Percentiles rank a stretch among this genome's conserved stretches.
phyloP scores from a whole-genome alignment of 139 green algal genomes.

The Closterium sp. region DNA sequence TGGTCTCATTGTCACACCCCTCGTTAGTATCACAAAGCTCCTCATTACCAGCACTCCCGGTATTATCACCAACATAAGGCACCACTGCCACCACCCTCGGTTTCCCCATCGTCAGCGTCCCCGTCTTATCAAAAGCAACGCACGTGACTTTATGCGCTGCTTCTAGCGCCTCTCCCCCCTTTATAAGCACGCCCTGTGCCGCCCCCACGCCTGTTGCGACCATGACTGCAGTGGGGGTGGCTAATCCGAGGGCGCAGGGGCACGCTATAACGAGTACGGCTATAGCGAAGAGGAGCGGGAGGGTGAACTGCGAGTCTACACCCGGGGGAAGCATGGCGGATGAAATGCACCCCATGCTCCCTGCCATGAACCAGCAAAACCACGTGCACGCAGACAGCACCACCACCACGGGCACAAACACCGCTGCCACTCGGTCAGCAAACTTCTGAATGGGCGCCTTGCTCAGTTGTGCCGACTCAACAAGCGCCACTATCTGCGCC shows the following conservation, averaged over 20 bases:
- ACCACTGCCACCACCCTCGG: constrained; percentile 59
- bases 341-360: constrained; percentile 55
- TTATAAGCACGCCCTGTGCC: constrained; percentile 89
- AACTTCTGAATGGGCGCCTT: constrained; percentile 88
- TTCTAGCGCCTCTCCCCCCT: constrained; percentile 81
- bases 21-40: constrained; percentile 18
- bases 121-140: constrained; percentile 97
- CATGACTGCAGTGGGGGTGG: constrained; percentile 98
- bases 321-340: constrained; percentile 74
- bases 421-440: constrained; percentile 31
- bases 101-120: constrained; percentile 82
- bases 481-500: constrained; percentile 88
- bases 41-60: constrained; percentile 18
- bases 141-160: constrained; percentile 58
- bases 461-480: constrained; percentile 88
- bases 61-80: neutral
- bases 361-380: constrained; percentile 75
- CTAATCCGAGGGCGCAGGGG: constrained; percentile 89
- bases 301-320: constrained; percentile 73
- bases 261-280: constrained; percentile 96
- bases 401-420: constrained; percentile 67
- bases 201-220: constrained; percentile 89
- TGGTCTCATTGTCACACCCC: neutral
- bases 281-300: constrained; percentile 93
- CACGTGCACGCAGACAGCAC: constrained; percentile 74